Base-by-base conservation (phyloP, 441 rosid species). In the Pelargonium citronellum region DNA sequence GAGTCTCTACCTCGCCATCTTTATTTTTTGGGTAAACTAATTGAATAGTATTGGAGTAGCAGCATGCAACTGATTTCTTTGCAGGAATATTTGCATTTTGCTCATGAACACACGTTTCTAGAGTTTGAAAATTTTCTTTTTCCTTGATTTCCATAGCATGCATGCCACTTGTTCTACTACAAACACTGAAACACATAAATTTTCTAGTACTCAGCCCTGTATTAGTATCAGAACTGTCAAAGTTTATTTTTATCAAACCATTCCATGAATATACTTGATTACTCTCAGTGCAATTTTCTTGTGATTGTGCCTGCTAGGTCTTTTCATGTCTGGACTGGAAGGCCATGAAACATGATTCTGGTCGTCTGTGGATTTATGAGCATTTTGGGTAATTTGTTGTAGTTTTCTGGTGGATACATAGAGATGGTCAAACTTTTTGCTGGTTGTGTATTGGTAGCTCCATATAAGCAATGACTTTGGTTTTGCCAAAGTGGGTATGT, bases 361-460 rank as follows among this genome's bases (percentile, higher is more conserved):
- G 1, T 27, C 30, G 30, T 27, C 30, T 27, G 30, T 27, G 30
- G 30, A 27, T 27, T 16, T 55, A 55, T 22, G 19, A 5, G 63
- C 30, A 57, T 57, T 19, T 57, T 27, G 63, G 63, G 63, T 19
- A 17, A 55, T 55, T 22, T 55, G 61, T 17, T 55, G 61, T 55
- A 55, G 20, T 55, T 55, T 55, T 55, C 19, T 16, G 16, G 7
- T 55, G 27, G 63, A 57, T 57, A 57, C 62, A 57, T 17, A 17
- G 30, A 19, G 63, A 57, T 57, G 24, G 24, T 19, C 9, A 15
- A 57, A 57, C 20, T 57, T 57, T 57, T 24, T 57, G 9, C 12
- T 57, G 63, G 63, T 57, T 27, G 30, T 27, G 30, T 27, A 27
- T 57, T 57, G 19, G 63, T 57, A 57, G 63, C 20, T 57, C 63